Percentiles rank a stretch among this genome's conserved stretches.
Evolutionary conservation across 371 early-diverging fungal species (phyloP).

Genomic region (Conidiobolus incongruus): DNA sequence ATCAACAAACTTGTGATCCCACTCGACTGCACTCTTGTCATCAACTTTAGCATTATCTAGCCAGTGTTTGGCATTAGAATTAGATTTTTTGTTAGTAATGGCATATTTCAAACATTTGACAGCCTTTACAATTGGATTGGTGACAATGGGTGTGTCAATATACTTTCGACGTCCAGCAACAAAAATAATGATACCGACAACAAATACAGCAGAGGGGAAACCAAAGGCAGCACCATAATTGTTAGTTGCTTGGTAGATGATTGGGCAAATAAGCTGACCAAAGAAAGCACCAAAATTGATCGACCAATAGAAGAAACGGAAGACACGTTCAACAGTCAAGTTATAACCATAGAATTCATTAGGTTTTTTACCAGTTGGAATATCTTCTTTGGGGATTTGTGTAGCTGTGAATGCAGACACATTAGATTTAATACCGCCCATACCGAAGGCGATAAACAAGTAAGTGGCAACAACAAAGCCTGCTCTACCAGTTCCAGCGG

Average conservation of each 20-base stretch:
- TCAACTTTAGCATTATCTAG: slow-evolving; percentile 13
- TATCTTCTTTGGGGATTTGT: slow-evolving; percentile 17
- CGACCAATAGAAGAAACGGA: slow-evolving; percentile 57
- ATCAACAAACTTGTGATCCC: slow-evolving; percentile 51
- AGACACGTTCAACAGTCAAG: too few species aligned
- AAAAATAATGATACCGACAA: slow-evolving; percentile 29
- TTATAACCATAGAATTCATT: slow-evolving; percentile 17
- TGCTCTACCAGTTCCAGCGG: slow-evolving; percentile 24
- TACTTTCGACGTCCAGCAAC: slow-evolving; percentile 28
- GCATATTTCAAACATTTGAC: slow-evolving; percentile 20
- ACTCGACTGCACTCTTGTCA: slow-evolving; percentile 34
- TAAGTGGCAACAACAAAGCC: slow-evolving; percentile 35
- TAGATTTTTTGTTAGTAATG: slow-evolving; percentile 22
- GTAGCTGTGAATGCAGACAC: slow-evolving; percentile 50
- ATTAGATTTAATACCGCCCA: slow-evolving; percentile 75
- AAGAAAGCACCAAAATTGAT: slow-evolving; percentile 45
- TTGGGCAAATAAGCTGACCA: slow-evolving; percentile 9
- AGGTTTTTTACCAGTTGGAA: slow-evolving; percentile 16
- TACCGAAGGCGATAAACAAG: slow-evolving; percentile 55
- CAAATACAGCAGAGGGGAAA: slow-evolving; percentile 41
- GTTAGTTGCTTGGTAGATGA: slow-evolving; percentile 10
- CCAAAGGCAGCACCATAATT: slow-evolving; percentile 25
- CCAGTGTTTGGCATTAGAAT: slow-evolving; percentile 19
- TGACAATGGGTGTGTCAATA: slow-evolving; percentile 30
- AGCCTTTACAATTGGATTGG: slow-evolving; percentile 26